Percentiles rank a stretch among this genome's conserved stretches.
These are phyloP conservation scores for Cryptococcus maquisensis DNA, from an alignment of 1,284 basidiomycete genomes.

Conservation along the genomic window DNA sequence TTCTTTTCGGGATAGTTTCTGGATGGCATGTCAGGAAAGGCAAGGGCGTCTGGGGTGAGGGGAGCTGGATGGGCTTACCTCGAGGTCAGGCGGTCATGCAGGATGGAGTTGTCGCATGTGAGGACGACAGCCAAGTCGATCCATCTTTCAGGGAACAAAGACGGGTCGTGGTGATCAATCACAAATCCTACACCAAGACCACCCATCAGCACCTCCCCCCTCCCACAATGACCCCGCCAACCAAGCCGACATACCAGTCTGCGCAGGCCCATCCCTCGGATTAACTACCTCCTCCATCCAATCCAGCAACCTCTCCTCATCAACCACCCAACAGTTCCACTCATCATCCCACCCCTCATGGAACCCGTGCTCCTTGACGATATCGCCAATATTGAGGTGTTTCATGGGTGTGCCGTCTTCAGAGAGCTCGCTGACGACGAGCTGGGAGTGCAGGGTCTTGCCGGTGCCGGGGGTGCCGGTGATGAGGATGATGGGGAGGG, in stretches of 20 bases:
- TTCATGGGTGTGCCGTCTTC: slow-evolving; percentile 61
- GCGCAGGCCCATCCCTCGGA: slow-evolving; percentile 35
- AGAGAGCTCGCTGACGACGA: slow-evolving; percentile 54
- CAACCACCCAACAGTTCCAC: slow-evolving; percentile 90
- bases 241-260: slow-evolving; percentile 43
- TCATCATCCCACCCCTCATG: slow-evolving; percentile 86
- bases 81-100: slow-evolving; percentile 94
- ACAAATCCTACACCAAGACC: slow-evolving; percentile 75
- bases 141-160: slow-evolving; percentile 94
- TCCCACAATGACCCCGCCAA: not conserved
- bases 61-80: slow-evolving; percentile 56
- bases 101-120: slow-evolving; percentile 75
- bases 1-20: slow-evolving; percentile 83
- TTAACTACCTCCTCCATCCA: slow-evolving; percentile 67
- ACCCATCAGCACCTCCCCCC: not conserved
- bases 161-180: slow-evolving; percentile 96
- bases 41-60: not conserved
- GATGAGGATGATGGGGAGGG: slow-evolving; percentile 76
- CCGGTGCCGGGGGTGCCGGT: slow-evolving; percentile 70
- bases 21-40: not conserved
- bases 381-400: slow-evolving; percentile 85
- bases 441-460: slow-evolving; percentile 85
- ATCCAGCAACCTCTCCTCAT: slow-evolving; percentile 93
- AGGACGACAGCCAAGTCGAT: slow-evolving; percentile 94
- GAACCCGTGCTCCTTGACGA: slow-evolving; percentile 77